phyloP scores from a whole-genome alignment of 164 flowering plant species.

The Platanus orientalis region DNA sequence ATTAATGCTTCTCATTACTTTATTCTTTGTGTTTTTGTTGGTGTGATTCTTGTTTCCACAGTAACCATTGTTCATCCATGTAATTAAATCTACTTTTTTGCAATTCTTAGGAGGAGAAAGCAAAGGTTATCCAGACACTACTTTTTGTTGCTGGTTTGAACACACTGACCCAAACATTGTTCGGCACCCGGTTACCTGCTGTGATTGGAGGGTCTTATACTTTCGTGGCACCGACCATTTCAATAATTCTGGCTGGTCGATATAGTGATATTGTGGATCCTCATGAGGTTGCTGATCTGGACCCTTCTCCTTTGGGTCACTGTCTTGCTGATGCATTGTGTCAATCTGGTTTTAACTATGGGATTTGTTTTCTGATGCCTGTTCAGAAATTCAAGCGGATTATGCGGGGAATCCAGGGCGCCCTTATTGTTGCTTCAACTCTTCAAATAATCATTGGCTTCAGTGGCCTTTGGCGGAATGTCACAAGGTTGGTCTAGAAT shows the following conservation, averaged over 20 bases:
- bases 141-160: conserved; percentile 95
- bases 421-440: conserved; percentile 83
- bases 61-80: not conserved
- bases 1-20: not conserved
- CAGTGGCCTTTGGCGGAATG: conserved; percentile 98
- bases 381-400: conserved; percentile 69
- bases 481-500: conserved; percentile 58
- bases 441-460: conserved; percentile 94
- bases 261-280: conserved; percentile 60
- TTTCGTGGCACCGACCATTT: conserved; percentile 84
- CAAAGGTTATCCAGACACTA: conserved; percentile 81
- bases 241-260: conserved; percentile 80
- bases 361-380: conserved; percentile 7
- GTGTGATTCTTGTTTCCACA: not conserved
- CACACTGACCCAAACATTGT: conserved; percentile 68
- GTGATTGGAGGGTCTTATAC: conserved; percentile 91
- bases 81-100: conserved; percentile 1
- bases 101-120: conserved; percentile 74
- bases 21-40: not conserved
- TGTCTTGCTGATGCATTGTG: not conserved
- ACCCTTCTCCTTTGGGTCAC: conserved; percentile 1
- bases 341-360: not conserved
- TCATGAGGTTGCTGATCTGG: conserved; percentile 38
- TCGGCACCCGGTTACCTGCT: conserved; percentile 90
- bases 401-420: conserved; percentile 91